A percentile compares a stretch with the other conserved stretches of the same genome.
phyloP scores from a whole-genome alignment of 1,139 yeast genomes.

The Suzukiozyma palmioleophila region DNA sequence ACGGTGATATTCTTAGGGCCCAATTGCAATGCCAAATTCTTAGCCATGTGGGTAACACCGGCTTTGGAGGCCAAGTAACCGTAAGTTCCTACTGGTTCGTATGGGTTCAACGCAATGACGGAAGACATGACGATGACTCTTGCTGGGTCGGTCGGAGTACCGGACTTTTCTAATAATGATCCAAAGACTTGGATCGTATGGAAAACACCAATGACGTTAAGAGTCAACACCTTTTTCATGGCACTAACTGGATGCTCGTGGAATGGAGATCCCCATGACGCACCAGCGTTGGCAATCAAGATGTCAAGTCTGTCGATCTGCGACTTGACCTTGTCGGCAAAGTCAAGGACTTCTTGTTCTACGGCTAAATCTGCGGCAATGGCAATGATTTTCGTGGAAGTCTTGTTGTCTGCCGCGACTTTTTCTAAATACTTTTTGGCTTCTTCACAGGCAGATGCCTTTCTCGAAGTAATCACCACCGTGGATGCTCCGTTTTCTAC shows the following conservation, averaged over 20 bases:
- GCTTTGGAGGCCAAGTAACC: conserved; percentile 75
- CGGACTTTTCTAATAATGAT: conserved; percentile 51
- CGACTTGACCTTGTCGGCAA: conserved; percentile 38
- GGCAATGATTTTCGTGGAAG: conserved; percentile 42
- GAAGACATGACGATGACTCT: conserved; percentile 66
- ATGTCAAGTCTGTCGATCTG: conserved; percentile 49
- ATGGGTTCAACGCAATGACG: conserved; percentile 40
- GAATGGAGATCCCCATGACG: conserved; percentile 68
- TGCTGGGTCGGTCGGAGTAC: conserved; percentile 54
- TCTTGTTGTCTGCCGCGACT: conserved; percentile 36
- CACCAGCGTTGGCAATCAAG: conserved; percentile 73
- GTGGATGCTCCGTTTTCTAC: conserved; percentile 59
- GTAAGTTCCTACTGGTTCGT: conserved; percentile 50
- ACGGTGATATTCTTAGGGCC: conserved; percentile 62
- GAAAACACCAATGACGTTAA: conserved; percentile 66
- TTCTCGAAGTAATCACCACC: conserved; percentile 62
- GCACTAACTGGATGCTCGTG: conserved; percentile 59
- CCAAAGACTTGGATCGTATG: conserved; percentile 56
- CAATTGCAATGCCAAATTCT: conserved; percentile 53
- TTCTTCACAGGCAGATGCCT: conserved; percentile 55
- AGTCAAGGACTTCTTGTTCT: conserved; percentile 43
- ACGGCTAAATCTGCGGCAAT: conserved; percentile 57
- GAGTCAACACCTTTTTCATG: conserved; percentile 55
- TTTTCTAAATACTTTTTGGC: conserved; percentile 48
- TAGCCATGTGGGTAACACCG: conserved; percentile 65